Base-by-base conservation (phyloP, 169 alveolate genomes). In the Plasmodium fragile region DNA sequence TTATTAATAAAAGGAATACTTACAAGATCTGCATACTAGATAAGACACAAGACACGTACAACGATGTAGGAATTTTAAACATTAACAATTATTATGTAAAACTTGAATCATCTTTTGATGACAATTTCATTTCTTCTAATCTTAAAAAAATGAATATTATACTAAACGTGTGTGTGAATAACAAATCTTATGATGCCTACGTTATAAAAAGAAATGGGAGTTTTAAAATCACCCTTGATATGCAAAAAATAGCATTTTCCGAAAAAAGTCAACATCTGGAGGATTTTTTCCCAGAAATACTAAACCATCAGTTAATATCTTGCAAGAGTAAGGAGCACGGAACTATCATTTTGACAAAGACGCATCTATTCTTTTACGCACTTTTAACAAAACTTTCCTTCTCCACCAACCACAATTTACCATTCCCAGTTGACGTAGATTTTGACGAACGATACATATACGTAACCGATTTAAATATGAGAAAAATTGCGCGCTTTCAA, bases 361-460 rank as follows among this genome's bases (percentile, higher is more conserved):
- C 41, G 28, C 82, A 89, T 39, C 49, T 89, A 45, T 89, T 89
- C 59, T 69, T 89, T 32, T 89, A 89, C 82, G 43, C 81, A 59
- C 59, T 25, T 34, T 28, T 39, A 78, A 78, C 43, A 18, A 43
- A 78, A 2, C 41, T 89, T 53, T 78, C 90, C 45, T 89, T 78
- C 39, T 45, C 94, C 39, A 89, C 94, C n/a, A 78, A 65, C 16
- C 94, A 89, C n/a, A 89, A 89, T 79, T 18, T 89, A 55, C 72
- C 53, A 18, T 75, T 91, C 82, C 92, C 94, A 65, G 91, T 80
- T 69, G 94, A 91, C 43, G 59, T 81, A 16, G 94, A 91, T 80
- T 91, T 91, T 69, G 94, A 91, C 71, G 92, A 81, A 6, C n/a
- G 10, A 3, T 71, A 81, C 75, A 70, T 91, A 39, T 91, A 91